A percentile compares a stretch with the other conserved stretches of the same genome.
These are phyloP conservation scores for Exophiala bonariae DNA, from an alignment of 2,329 filamentous ascomycete species.

Conservation along the genomic window DNA sequence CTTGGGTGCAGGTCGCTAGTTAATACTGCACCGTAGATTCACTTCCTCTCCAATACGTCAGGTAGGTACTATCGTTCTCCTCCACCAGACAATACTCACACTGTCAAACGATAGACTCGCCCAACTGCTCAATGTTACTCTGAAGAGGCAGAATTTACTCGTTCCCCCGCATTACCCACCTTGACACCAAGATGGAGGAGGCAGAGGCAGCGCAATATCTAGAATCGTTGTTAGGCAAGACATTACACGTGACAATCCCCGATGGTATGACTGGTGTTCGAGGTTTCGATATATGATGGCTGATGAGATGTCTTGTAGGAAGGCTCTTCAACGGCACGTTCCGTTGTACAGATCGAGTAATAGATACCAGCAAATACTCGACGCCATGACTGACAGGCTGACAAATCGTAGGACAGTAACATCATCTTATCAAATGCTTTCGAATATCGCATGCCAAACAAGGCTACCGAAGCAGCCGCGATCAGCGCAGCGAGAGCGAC, in stretches of 20 bases:
- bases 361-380: conserved; percentile 27
- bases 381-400: background rate
- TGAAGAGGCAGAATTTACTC: too few species aligned
- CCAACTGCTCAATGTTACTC: too few species aligned
- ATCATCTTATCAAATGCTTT: conserved; percentile 82
- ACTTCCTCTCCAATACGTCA: too few species aligned
- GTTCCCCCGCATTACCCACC: too few species aligned
- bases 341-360: conserved; percentile 90
- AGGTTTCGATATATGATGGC: background rate
- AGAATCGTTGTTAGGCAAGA: conserved; percentile 28
- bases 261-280: conserved; percentile 15
- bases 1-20: too few species aligned
- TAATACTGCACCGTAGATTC: too few species aligned
- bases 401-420: conserved; percentile 69
- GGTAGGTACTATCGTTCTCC: too few species aligned
- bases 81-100: too few species aligned
- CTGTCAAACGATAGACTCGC: too few species aligned
- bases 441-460: conserved; percentile 79
- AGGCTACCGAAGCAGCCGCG: conserved; percentile 45
- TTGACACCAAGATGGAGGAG: too few species aligned
- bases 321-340: conserved; percentile 88
- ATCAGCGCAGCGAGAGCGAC: conserved; percentile 36
- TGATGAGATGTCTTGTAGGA: conserved; percentile 36
- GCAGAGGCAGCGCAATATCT: conserved; percentile 26
- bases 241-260: conserved; percentile 25